Evolutionary conservation across 2,329 filamentous ascomycete genomes (phyloP).

Genomic region (Penicillium sp.): DNA sequence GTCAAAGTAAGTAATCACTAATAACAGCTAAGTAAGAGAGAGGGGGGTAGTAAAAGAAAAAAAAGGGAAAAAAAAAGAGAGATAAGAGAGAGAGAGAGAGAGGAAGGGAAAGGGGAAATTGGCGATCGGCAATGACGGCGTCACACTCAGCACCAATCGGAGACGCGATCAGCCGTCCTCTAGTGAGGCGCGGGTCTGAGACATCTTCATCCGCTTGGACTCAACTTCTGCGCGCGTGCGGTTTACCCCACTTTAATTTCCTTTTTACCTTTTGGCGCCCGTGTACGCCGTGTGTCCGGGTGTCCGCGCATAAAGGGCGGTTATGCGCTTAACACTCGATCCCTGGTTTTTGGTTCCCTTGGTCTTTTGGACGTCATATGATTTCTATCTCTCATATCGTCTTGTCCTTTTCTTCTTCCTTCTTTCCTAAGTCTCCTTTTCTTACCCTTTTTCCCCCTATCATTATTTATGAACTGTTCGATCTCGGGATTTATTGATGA

Average conservation of each 20-base stretch:
- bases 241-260: not conserved
- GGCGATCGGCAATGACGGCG: constrained; percentile 39
- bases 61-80: constrained; percentile 9
- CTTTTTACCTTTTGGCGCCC: constrained; percentile 6
- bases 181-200: constrained; percentile 30
- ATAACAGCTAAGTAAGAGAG: not conserved
- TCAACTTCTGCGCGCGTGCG: constrained; percentile 4
- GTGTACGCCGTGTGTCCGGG: constrained; percentile 2
- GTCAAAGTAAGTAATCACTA: not conserved
- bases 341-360: no score
- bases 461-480: not conserved
- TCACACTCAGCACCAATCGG: constrained; percentile 26
- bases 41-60: constrained; percentile 12
- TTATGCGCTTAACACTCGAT: constrained; percentile 7
- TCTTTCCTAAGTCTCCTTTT: not conserved
- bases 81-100: constrained; percentile 12
- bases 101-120: constrained; percentile 24
- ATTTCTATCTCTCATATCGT: not conserved
- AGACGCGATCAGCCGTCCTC: constrained; percentile 18
- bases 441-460: not conserved
- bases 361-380: no score
- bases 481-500: constrained; percentile 13
- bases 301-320: constrained; percentile 8
- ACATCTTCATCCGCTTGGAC: constrained; percentile 13
- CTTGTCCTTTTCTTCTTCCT: not conserved